Evolutionary conservation across 2,329 filamentous ascomycete genomes (phyloP), one percentile per base, ranked within the genome.

Genomic region (Metarhizium rileyi): DNA sequence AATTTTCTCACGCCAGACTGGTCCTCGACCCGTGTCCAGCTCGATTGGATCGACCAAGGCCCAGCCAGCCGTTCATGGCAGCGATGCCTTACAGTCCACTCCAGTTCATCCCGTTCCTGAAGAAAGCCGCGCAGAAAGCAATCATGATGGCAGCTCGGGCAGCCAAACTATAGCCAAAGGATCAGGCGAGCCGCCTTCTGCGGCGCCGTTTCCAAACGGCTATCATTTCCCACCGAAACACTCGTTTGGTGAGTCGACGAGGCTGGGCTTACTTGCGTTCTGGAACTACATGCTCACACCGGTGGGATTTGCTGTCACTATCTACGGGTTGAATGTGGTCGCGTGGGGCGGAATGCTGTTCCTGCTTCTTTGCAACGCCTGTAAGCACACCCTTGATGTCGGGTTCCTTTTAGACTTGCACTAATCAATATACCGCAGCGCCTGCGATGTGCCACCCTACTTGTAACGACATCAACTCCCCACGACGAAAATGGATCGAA

Each of bases 261-360:
- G 65, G 20, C 78, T 81, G 47, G 79, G 76, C 2, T 60, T 82
- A 12, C 69, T 74, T 26, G 75, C 78, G 0, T 87, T 86, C 61
- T 84, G 81, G 80, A 76, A 79, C 47, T 95, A 88, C 70, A 79
- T 86, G 58, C 70, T 78, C 35, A 94, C 87, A 0, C 85, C 85
- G 0, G 66, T 86, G 49, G 88, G 89, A 3, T 89, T 93, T 62
- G 70, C 87, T 48, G 78, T 91, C 38, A 86, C 83, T 2, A 64
- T 95, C 5, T 95, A 94, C 65, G 81, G 84, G 12, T 75, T 93
- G 50, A 90, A 91, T 55, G 78, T 95, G 20, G 80, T 95, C 9
- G 90, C 86, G 0, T 95, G 89, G 89, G 89, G 89, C 47, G 88
- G 86, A 51, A 95, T 95, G 89, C 75, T 95, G 30, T 94, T 95